These are phyloP conservation scores for Macrophomina pseudophaseolina DNA, from an alignment of 2,329 filamentous ascomycete species.

Conservation along the genomic window DNA sequence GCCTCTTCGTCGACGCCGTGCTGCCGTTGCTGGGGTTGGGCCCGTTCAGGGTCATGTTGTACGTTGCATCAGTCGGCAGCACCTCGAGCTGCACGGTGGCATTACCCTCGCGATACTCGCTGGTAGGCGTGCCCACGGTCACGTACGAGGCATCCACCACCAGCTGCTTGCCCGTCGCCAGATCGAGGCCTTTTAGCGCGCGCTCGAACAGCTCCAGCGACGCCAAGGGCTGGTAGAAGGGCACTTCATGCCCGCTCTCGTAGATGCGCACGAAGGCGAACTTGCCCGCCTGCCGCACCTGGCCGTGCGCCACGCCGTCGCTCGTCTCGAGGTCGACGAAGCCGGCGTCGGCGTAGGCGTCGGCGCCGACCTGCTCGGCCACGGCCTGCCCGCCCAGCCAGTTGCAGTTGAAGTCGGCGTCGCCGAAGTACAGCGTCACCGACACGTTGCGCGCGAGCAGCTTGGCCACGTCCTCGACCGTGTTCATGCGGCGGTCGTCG, in stretches of 20 bases:
- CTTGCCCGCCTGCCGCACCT: constrained; percentile 57
- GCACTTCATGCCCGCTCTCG: constrained; percentile 57
- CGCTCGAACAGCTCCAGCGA: constrained; percentile 58
- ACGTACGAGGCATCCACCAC: constrained; percentile 37
- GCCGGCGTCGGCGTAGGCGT: constrained; percentile 52
- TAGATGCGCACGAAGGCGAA: constrained; percentile 59
- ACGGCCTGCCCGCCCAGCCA: constrained; percentile 53
- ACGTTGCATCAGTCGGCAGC: constrained; percentile 51
- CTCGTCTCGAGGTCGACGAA: constrained; percentile 53
- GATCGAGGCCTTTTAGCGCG: constrained; percentile 53
- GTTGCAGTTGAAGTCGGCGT: constrained; percentile 57
- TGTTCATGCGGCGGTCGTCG: constrained; percentile 52
- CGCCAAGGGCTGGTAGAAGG: constrained; percentile 60
- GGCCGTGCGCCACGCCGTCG: constrained; percentile 56
- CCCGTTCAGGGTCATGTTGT: constrained; percentile 51
- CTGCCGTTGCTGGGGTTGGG: constrained; percentile 40
- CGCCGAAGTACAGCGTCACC: constrained; percentile 52
- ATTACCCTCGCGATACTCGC: constrained; percentile 51
- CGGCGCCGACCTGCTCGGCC: constrained; percentile 46
- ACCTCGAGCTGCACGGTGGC: constrained; percentile 53
- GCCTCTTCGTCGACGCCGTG: not conserved
- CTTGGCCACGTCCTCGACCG: constrained; percentile 47
- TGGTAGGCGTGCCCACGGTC: constrained; percentile 43
- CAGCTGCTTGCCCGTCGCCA: constrained; percentile 53
- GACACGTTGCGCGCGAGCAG: constrained; percentile 49